Evolutionary conservation across 179 eudicot species (phyloP).

Genomic region (Carnegiea gigantea): DNA sequence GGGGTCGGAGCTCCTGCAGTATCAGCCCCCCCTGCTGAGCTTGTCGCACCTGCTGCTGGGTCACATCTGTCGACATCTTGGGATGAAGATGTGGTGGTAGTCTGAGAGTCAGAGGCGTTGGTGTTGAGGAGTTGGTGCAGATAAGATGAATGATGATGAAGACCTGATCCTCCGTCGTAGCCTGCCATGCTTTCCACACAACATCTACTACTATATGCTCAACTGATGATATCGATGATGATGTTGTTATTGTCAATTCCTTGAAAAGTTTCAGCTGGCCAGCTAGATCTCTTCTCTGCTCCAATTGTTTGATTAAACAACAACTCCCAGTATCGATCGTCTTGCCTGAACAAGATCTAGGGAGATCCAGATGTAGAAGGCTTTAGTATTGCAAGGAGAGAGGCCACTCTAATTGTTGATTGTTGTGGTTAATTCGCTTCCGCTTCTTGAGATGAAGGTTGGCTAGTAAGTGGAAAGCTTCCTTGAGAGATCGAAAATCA

Average conservation of each 20-base stretch:
- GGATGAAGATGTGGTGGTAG: conserved; percentile 26
- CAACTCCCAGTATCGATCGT: background rate
- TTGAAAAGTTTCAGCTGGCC: background rate
- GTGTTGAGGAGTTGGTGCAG: conserved; percentile 22
- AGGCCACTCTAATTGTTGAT: background rate
- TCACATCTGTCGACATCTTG: conserved; percentile 21
- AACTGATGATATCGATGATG: background rate
- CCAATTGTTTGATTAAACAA: too few species aligned
- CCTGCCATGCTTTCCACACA: conserved; percentile 26
- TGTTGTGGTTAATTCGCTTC: background rate
- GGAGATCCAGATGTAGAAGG: background rate
- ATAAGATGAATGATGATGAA: conserved; percentile 17
- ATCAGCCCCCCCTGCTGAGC: conserved; percentile 18
- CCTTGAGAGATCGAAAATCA: background rate
- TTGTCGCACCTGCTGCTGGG: conserved; percentile 17
- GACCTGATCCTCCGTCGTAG: conserved; percentile 17
- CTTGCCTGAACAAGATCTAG: background rate
- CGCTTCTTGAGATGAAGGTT: background rate
- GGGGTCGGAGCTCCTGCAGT: background rate
- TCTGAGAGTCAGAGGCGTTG: conserved; percentile 27
- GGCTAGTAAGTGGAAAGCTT: background rate
- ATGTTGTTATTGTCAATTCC: background rate
- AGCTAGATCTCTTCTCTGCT: background rate
- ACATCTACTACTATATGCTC: conserved; percentile 3
- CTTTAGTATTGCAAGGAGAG: background rate